Evolutionary conservation across 2,329 filamentous ascomycete genomes (phyloP), one percentile per base, ranked within the genome.

Genomic region (Sporothrix brasiliensis): DNA sequence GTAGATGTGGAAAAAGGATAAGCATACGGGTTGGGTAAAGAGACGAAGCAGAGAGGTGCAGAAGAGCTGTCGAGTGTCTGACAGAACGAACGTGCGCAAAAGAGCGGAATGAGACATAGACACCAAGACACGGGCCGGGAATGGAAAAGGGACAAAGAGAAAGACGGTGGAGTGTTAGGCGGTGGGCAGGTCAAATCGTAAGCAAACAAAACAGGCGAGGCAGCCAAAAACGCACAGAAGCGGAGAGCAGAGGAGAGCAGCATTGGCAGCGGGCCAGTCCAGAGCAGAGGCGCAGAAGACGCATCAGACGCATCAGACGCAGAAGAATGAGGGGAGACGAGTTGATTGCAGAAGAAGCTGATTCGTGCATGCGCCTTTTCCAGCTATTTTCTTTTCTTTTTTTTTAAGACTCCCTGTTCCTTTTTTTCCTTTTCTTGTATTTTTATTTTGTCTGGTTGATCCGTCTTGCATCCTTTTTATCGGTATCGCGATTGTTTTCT

Each of bases 331-430:
- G 58, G 70, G 39, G 63, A 63, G 68, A 52, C 54, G 44, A 60
- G 63, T 13, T 60, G 58, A 53, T 34, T 70, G 61, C 65, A 67
- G 68, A n/a, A 30, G 44, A 63, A 68, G 61, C 49, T 70, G 68
- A 65, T 68, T 68, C 58, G 71, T 72, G 70, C 65, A 70, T 68
- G 65, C 68, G 53, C 30, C 50, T 47, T 58, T 60, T 61, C n/a
- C 30, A 30, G 39, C 44, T 30, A 13, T n/a, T n/a, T 27, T 67
- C 53, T 53, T 10, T n/a, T 24, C 24, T 49, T 67, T 14, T 27
- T 4, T 66, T 63, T 21, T 65, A 16, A 16, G 41, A 4, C 41
- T 50, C 50, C 49, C n/a, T 49, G 19, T n/a, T 39, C 34, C 61
- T 30, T 49, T 41, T 41, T 52, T 61, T 34, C 30, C 41, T n/a